Conservation (phyloP, 805 yeast genomes). For the Starmerella bombicola region DNA sequence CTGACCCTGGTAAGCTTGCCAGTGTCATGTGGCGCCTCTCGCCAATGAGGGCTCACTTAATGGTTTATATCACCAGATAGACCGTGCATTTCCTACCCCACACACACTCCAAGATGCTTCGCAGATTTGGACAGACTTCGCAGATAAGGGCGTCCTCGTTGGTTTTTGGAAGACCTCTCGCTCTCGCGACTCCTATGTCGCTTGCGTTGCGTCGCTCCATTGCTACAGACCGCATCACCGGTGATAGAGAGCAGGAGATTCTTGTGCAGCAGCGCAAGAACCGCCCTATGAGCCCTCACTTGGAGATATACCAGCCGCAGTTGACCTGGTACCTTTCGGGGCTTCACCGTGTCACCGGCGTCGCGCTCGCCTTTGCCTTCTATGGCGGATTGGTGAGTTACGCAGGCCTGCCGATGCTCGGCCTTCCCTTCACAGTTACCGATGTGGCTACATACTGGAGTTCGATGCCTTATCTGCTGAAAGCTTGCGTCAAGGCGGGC, state of each 20-base stretch:
- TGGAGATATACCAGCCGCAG: slow-evolving; percentile 83
- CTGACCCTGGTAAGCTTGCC: too few species aligned
- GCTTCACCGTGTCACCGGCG: slow-evolving; percentile 80
- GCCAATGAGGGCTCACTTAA: too few species aligned
- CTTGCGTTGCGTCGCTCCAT: slow-evolving; percentile 4
- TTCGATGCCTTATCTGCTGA: slow-evolving; percentile 50
- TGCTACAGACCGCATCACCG: slow-evolving; percentile 41
- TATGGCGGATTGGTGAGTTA: slow-evolving; percentile 66
- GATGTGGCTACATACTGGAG: slow-evolving; percentile 44
- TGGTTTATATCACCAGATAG: too few species aligned
- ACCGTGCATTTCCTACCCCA: neutral
- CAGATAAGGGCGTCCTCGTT: neutral
- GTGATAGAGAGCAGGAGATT: slow-evolving; percentile 52
- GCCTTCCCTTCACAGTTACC: slow-evolving; percentile 42
- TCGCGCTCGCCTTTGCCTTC: slow-evolving; percentile 63
- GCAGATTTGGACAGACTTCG: neutral
- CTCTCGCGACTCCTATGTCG: neutral
- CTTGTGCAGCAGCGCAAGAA: slow-evolving; percentile 68
- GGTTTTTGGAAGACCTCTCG: neutral
- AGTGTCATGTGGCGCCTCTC: too few species aligned
- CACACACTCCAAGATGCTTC: neutral
- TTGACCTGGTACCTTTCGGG: slow-evolving; percentile 70
- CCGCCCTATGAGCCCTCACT: slow-evolving; percentile 87
- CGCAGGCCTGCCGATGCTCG: slow-evolving; percentile 56
- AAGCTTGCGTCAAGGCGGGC: slow-evolving; percentile 52